phyloP scores from a whole-genome alignment of 2,329 filamentous ascomycete genomes.

The Aspergillus quadrilineatus region DNA sequence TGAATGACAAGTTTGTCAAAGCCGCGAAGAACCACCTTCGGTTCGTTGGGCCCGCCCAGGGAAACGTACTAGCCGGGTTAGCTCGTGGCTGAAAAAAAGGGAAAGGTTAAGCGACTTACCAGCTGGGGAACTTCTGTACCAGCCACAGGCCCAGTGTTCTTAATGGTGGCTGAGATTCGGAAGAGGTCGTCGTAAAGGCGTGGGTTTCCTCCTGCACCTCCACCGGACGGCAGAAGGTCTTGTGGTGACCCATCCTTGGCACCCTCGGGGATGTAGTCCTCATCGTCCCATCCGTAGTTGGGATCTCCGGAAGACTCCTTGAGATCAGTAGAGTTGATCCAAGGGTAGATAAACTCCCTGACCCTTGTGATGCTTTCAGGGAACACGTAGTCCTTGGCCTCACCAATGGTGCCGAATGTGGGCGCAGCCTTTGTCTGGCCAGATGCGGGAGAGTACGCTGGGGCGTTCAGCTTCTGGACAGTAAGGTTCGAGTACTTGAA shows the following conservation, averaged over 20 bases:
- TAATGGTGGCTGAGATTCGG: conserved; percentile 50
- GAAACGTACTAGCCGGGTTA: conserved; percentile 59
- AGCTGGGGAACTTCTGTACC: conserved; percentile 57
- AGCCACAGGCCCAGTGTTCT: conserved; percentile 50
- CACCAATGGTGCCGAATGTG: conserved; percentile 49
- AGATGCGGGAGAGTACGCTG: conserved; percentile 53
- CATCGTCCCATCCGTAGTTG: conserved; percentile 53
- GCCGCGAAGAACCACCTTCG: conserved; percentile 65
- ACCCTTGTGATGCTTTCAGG: conserved; percentile 54
- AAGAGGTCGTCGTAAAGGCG: conserved; percentile 53
- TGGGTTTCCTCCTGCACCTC: conserved; percentile 60
- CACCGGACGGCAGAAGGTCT: conserved; percentile 56
- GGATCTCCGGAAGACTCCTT: conserved; percentile 52
- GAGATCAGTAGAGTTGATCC: conserved; percentile 60
- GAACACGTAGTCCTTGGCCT: conserved; percentile 55
- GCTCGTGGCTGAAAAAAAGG: neutral
- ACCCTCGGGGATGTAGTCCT: conserved; percentile 52
- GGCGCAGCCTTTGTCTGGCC: conserved; percentile 57
- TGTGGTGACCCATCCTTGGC: conserved; percentile 56
- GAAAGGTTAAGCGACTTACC: conserved; percentile 24
- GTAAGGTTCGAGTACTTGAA: conserved; percentile 61
- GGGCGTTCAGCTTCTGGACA: conserved; percentile 45
- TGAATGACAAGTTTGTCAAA: conserved; percentile 76
- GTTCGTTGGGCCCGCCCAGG: conserved; percentile 75
- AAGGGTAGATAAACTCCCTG: conserved; percentile 62